Conservation (phyloP, 306 rosid species). For the Betula pendula region DNA sequence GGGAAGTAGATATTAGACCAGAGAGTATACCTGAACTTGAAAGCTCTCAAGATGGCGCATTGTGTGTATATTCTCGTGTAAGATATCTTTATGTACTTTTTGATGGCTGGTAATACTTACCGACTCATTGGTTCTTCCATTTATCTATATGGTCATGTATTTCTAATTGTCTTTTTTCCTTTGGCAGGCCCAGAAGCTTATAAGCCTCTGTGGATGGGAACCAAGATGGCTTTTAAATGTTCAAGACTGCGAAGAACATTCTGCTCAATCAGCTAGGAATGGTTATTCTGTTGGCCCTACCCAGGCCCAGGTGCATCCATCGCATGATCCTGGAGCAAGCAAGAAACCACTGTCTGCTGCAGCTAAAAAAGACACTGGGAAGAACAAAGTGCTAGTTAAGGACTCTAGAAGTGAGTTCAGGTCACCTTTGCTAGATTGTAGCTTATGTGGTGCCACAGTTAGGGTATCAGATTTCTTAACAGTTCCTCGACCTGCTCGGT, state of each 20-base stretch:
- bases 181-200: slow-evolving; percentile 90
- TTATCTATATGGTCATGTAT: slow-evolving; percentile 29
- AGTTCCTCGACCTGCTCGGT: slow-evolving; percentile 77
- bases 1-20: slow-evolving; percentile 64
- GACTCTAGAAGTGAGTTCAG: slow-evolving; percentile 74
- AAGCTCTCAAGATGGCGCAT: slow-evolving; percentile 74
- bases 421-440: slow-evolving; percentile 86
- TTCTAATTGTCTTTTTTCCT: slow-evolving; percentile 31
- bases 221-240: slow-evolving; percentile 89
- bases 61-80: slow-evolving; percentile 70
- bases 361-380: slow-evolving; percentile 71
- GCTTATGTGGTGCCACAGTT: slow-evolving; percentile 93
- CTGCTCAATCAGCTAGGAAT: slow-evolving; percentile 98
- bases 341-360: slow-evolving; percentile 74
- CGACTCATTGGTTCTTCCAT: slow-evolving; percentile 5
- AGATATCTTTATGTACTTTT: slow-evolving; percentile 31
- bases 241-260: slow-evolving; percentile 97
- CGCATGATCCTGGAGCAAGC: slow-evolving; percentile 66
- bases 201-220: slow-evolving; percentile 99
- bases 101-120: slow-evolving; percentile 13
- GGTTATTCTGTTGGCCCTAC: slow-evolving; percentile 76
- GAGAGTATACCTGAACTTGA: slow-evolving; percentile 68
- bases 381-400: slow-evolving; percentile 61
- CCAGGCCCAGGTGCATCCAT: slow-evolving; percentile 64
- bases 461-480: slow-evolving; percentile 78